phyloP scores from a whole-genome alignment of 345 rosid species.

The Citrus inodora region DNA sequence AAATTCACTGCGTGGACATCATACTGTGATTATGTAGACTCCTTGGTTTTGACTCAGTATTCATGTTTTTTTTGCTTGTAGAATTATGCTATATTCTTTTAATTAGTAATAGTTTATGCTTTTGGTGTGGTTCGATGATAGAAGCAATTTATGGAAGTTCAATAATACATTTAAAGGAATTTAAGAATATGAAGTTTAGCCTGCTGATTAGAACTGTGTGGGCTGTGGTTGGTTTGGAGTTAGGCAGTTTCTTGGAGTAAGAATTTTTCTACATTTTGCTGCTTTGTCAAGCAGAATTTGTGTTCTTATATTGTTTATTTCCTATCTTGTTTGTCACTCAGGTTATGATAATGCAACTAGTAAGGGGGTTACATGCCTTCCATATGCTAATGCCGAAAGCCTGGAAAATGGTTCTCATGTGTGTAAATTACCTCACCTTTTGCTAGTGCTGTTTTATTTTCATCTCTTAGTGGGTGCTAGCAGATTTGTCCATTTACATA shows the following conservation, averaged over 20 bases:
- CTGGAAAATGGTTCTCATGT: constrained; percentile 41
- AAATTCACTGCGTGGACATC: not conserved
- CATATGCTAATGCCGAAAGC: constrained; percentile 29
- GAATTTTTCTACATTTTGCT: constrained; percentile 5
- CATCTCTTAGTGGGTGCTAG: constrained; percentile 9
- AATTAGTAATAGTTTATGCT: not conserved
- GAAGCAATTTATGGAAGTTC: constrained; percentile 1
- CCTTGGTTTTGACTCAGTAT: not conserved
- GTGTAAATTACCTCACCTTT: constrained; percentile 26
- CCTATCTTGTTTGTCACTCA: constrained; percentile 17
- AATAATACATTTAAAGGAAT: not conserved
- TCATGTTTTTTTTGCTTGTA: not conserved
- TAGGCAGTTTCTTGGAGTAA: constrained; percentile 5
- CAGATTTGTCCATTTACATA: constrained; percentile 3
- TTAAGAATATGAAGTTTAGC: not conserved
- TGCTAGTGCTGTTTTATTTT: constrained; percentile 7
- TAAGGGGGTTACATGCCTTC: constrained; percentile 27
- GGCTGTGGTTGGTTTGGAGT: constrained; percentile 10
- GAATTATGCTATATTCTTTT: not conserved
- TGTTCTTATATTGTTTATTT: constrained; percentile 16
- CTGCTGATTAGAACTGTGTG: not conserved
- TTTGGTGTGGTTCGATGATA: not conserved
- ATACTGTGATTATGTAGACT: constrained; percentile 1
- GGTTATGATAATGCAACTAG: constrained; percentile 42
- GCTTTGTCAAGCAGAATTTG: not conserved